phyloP scores from a whole-genome alignment of 768 basidiomycete species.

The Phlegmacium glaucopus region DNA sequence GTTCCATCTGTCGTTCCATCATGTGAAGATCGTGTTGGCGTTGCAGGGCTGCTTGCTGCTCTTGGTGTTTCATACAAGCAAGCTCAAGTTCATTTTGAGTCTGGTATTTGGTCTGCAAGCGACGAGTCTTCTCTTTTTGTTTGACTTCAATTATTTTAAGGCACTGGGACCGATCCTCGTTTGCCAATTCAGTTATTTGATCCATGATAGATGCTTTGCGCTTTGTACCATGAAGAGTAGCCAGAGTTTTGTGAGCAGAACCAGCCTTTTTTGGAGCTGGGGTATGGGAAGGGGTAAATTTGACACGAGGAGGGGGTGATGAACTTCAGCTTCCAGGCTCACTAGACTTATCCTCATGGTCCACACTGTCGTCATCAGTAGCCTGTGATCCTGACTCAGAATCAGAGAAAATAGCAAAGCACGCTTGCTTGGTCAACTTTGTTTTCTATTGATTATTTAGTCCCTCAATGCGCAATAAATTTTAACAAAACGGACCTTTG shows the following conservation, averaged over 20 bases:
- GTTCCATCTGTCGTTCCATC: conserved; percentile 5
- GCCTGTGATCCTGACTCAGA: not conserved
- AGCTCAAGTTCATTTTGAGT: conserved; percentile 5
- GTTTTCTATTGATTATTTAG: not conserved
- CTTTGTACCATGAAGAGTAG: not conserved
- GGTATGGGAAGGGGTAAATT: not conserved
- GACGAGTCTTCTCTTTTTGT: conserved; percentile 4
- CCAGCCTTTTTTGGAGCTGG: not conserved
- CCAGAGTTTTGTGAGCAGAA: not conserved
- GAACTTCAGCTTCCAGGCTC: not conserved
- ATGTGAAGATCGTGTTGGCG: conserved; percentile 7
- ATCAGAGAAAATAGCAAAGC: not conserved
- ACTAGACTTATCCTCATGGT: not conserved
- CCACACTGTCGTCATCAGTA: not conserved
- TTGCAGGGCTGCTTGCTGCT: conserved; percentile 2
- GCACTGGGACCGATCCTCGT: not conserved
- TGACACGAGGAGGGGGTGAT: not conserved
- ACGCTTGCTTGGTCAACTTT: not conserved
- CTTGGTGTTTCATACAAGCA: conserved; percentile 2
- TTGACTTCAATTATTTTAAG: not conserved
- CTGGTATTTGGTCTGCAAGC: not conserved
- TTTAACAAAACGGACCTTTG: not conserved
- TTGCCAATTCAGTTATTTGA: conserved; percentile 1
- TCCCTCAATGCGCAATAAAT: not conserved
- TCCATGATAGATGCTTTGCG: conserved; percentile 1